Evolutionary conservation across 1,139 yeast genomes (phyloP), one percentile per base, ranked within the genome.

Genomic region (Saccharomyces pastorianus): DNA sequence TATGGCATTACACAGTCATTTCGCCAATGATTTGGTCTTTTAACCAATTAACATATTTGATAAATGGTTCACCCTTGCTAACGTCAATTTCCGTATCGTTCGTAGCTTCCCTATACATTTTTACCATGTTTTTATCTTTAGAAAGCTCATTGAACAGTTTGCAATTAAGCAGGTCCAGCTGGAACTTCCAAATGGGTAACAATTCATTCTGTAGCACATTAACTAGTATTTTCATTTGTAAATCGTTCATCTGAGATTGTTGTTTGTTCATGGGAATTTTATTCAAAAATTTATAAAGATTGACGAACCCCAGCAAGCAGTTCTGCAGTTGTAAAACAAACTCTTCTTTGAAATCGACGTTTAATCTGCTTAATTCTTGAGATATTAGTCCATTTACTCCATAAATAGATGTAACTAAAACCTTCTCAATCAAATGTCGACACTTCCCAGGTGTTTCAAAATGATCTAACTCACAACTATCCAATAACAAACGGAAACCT

Each of bases 251-350:
- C 46, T 56, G 55, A 44, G 44, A 38, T 11, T 58, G 58, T 47
- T 57, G 58, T 14, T 57, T 56, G 26, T 57, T 55, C 48, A 56
- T 44, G 4, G 65, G 65, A 14, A 63, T 58, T 48, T 57, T 58
- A 26, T 56, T 55, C 48, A 61, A 38, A 49, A 63, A 64, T 44
- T 58, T 60, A 41, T 57, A 54, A 5, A 61, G 52, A 46, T 61
- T 63, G 26, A 57, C 55, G 44, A 63, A 61, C 8, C 67, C 67
- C 41, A 56, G 52, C 28, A 59, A 44, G 31, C 65, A 61, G 49
- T 64, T 64, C 31, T 59, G 56, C 29, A 63, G 46, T 31, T 55
- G 49, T 47, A 54, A n/a, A 47, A 48, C 14, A 46, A 26, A 23
- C n/a, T 41, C 41, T 3, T 23, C 32, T 20, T 4, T 38, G 11